Conservation (phyloP, 306 rosid genomes). For the Chamaecrista fasciculata region DNA sequence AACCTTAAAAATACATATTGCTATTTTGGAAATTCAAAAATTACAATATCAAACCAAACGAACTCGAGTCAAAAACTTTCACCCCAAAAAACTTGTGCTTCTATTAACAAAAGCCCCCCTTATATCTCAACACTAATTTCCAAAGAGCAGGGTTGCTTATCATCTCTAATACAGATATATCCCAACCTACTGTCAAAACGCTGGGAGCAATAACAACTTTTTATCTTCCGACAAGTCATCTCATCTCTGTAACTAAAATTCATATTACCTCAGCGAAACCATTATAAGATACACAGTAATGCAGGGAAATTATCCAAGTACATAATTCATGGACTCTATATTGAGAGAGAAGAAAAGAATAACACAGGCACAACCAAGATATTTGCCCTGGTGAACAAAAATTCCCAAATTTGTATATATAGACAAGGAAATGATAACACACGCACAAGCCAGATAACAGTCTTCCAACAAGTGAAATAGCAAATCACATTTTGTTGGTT, state of each 20-base stretch:
- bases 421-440: constrained; percentile 30
- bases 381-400: constrained; percentile 21
- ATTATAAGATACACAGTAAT: constrained; percentile 23
- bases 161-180: too few species aligned
- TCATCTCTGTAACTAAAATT: constrained; percentile 10
- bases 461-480: constrained; percentile 30
- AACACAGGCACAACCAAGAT: constrained; percentile 30
- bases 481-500: constrained; percentile 35
- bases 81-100: too few species aligned
- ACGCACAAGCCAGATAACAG: constrained; percentile 29
- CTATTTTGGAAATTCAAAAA: too few species aligned
- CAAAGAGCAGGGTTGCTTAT: too few species aligned
- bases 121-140: too few species aligned
- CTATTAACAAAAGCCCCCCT: too few species aligned
- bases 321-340: constrained; percentile 26
- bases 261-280: constrained; percentile 18
- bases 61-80: too few species aligned
- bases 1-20: too few species aligned
- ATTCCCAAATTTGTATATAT: constrained; percentile 27
- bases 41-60: too few species aligned
- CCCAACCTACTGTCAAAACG: too few species aligned
- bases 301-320: constrained; percentile 20
- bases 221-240: not conserved
- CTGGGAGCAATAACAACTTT: constrained; percentile 7
- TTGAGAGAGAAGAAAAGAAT: constrained; percentile 6